Evolutionary conservation across 345 rosid species (phyloP).

Genomic region (Hibiscus tridactylites): DNA sequence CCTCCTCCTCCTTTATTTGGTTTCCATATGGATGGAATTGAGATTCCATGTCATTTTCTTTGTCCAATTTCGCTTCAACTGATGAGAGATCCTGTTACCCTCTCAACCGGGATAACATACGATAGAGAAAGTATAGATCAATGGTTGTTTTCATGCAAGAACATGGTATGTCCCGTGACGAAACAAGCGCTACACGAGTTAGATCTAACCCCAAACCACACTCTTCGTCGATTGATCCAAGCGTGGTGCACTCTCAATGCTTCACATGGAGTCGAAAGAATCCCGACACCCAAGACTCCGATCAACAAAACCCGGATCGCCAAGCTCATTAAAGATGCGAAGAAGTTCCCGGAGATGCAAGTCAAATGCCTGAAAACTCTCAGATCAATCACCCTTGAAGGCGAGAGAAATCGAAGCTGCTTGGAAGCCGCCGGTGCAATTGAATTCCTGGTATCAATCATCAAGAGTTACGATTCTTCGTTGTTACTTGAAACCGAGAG

Average conservation of each 20-base stretch:
- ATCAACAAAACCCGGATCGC: not conserved
- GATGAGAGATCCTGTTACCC: constrained; percentile 56
- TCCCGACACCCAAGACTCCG: constrained; percentile 12
- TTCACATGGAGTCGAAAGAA: constrained; percentile 20
- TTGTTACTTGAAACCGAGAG: not conserved
- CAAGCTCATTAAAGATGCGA: constrained; percentile 32
- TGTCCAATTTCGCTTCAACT: constrained; percentile 65
- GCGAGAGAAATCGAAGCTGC: constrained; percentile 29
- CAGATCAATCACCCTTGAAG: constrained; percentile 30
- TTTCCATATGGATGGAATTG: constrained; percentile 25
- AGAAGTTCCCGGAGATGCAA: constrained; percentile 20
- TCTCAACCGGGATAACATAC: constrained; percentile 57
- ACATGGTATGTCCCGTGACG: constrained; percentile 42
- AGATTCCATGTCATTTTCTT: constrained; percentile 45
- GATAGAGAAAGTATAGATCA: constrained; percentile 47
- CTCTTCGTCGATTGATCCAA: constrained; percentile 75
- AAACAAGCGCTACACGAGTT: constrained; percentile 29
- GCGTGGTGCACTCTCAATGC: constrained; percentile 73
- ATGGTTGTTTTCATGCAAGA: constrained; percentile 41
- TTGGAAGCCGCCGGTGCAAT: constrained; percentile 28
- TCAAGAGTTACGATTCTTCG: constrained; percentile 3
- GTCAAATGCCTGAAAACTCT: constrained; percentile 27
- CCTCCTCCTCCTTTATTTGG: no score
- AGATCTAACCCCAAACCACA: constrained; percentile 76
- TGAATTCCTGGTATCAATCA: constrained; percentile 36